Evolutionary conservation across 352 stramenopile genomes (phyloP).

Genomic region (Albugo laibachii): DNA sequence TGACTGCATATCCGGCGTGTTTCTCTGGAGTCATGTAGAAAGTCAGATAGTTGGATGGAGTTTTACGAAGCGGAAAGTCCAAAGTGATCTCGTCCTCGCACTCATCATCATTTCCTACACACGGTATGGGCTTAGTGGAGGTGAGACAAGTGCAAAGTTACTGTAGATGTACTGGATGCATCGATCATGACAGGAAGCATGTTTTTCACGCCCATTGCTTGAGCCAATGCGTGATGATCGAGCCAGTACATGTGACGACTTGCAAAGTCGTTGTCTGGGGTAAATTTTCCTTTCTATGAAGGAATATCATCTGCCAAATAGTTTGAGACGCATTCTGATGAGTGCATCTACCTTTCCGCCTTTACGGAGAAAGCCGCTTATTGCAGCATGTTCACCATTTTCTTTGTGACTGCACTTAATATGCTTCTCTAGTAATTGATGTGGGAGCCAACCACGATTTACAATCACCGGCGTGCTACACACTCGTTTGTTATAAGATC

Average conservation of each 20-base stretch:
- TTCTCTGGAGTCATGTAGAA: constrained; percentile 83
- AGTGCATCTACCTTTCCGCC: constrained; percentile 35
- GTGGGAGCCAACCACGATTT: constrained; percentile 66
- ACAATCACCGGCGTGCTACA: constrained; percentile 65
- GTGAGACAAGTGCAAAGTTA: not conserved
- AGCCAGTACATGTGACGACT: constrained; percentile 72
- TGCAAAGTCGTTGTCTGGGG: constrained; percentile 48
- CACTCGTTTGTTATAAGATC: not conserved
- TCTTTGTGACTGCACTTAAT: constrained; percentile 38
- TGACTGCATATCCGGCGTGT: constrained; percentile 64
- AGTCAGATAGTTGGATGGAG: constrained; percentile 50
- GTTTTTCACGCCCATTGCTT: constrained; percentile 46
- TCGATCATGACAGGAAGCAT: constrained; percentile 63
- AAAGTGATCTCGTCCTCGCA: constrained; percentile 16
- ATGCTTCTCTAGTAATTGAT: constrained; percentile 49
- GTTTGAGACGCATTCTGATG: not conserved
- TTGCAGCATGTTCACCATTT: constrained; percentile 21
- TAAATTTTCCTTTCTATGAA: constrained; percentile 50
- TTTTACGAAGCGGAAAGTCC: constrained; percentile 47
- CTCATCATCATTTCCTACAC: constrained; percentile 11
- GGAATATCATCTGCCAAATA: constrained; percentile 1
- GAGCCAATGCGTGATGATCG: constrained; percentile 50
- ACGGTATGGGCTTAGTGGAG: not conserved
- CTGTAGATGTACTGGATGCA: constrained; percentile 20
- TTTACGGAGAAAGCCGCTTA: constrained; percentile 57